Evolutionary conservation across 805 yeast species (phyloP).

Genomic region (Ogataea ramenticola): DNA sequence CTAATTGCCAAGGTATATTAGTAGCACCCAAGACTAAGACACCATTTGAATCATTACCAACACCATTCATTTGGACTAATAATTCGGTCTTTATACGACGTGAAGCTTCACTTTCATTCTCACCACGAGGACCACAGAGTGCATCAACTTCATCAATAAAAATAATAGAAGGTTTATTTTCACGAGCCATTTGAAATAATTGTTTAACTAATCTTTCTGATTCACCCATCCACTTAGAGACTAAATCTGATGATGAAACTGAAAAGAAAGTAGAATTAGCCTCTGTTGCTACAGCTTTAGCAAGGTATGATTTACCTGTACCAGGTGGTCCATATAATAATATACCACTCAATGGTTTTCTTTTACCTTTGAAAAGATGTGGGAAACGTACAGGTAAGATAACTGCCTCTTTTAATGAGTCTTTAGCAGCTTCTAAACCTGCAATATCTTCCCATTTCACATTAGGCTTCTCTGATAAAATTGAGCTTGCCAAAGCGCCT

Average conservation of each 20-base stretch:
- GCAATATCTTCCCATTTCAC: conserved; percentile 95
- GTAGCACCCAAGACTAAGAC: conserved; percentile 96
- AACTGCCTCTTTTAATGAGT: conserved; percentile 94
- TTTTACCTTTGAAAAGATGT: conserved; percentile 87
- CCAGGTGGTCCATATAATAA: conserved; percentile 92
- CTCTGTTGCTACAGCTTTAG: conserved; percentile 98
- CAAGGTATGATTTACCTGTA: conserved; percentile 94
- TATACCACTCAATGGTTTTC: conserved; percentile 90
- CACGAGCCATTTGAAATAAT: conserved; percentile 92
- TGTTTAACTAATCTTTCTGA: conserved; percentile 94
- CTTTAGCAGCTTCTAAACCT: conserved; percentile 91
- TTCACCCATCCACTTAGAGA: conserved; percentile 99
- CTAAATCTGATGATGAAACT: conserved; percentile 92
- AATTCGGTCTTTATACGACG: conserved; percentile 94
- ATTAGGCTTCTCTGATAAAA: conserved; percentile 85
- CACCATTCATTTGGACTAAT: conserved; percentile 98
- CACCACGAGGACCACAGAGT: conserved; percentile 95
- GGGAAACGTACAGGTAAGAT: conserved; percentile 95
- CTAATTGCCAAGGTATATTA: conserved; percentile 97
- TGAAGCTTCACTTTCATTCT: conserved; percentile 94
- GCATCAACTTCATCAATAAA: conserved; percentile 99
- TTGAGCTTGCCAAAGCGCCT: conserved; percentile 88
- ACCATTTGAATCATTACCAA: conserved; percentile 89
- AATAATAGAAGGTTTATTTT: conserved; percentile 89
- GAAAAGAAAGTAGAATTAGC: conserved; percentile 96